These are phyloP conservation scores for Aphanomyces stellatus DNA, from an alignment of 352 stramenopile species.

Conservation along the genomic window DNA sequence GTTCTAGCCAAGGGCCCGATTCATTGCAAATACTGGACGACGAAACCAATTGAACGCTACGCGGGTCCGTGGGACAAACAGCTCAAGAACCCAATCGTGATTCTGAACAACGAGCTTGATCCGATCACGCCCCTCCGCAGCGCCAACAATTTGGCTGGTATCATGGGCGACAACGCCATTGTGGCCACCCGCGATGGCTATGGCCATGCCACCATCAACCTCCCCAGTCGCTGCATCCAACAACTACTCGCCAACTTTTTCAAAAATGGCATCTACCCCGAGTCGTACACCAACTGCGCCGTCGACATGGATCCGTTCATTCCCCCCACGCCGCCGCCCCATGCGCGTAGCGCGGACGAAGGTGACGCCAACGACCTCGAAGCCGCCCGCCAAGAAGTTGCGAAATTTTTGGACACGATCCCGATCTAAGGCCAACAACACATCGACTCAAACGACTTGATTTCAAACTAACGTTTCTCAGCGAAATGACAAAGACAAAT, in stretches of 20 bases:
- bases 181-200: background rate
- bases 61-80: background rate
- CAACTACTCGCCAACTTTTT: background rate
- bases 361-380: background rate
- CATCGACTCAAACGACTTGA: no score
- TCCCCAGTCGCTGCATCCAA: background rate
- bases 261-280: background rate
- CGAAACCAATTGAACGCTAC: background rate
- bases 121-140: background rate
- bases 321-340: background rate
- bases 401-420: no score
- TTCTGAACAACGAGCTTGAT: conserved; percentile 5
- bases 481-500: no score
- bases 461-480: no score
- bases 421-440: background rate
- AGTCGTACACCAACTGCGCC: background rate
- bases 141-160: background rate
- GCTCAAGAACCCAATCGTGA: background rate
- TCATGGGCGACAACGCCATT: background rate
- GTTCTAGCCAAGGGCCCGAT: background rate
- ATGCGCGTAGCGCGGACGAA: background rate
- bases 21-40: background rate
- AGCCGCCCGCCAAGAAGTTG: background rate
- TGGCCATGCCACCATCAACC: background rate
- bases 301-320: background rate